phyloP scores from a whole-genome alignment of 2,329 filamentous ascomycete species.

The Hymenoscyphus infarciens region DNA sequence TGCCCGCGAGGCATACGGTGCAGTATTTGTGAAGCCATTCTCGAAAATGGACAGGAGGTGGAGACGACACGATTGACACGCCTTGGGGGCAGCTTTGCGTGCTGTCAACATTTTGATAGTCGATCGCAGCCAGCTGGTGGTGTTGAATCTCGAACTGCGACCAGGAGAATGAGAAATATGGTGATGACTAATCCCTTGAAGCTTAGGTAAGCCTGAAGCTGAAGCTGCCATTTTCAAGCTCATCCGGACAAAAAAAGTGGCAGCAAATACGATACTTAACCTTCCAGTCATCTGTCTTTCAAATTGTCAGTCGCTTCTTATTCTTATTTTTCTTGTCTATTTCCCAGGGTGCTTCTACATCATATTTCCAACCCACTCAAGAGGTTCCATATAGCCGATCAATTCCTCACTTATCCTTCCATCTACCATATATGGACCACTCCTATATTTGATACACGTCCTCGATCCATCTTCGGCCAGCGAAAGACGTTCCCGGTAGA shows the following conservation, averaged over 20 bases:
- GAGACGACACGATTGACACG: slow-evolving; percentile 36
- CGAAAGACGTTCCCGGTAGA: slow-evolving; percentile 12
- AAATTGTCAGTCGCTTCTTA: too few relatives aligned
- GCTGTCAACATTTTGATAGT: slow-evolving; percentile 29
- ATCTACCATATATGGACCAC: background rate
- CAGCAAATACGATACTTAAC: too few relatives aligned
- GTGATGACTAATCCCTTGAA: too few relatives aligned
- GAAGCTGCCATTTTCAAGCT: too few relatives aligned
- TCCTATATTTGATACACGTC: slow-evolving; percentile 6
- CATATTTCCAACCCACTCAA: slow-evolving; percentile 6
- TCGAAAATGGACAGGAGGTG: slow-evolving; percentile 36
- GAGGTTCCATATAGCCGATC: background rate
- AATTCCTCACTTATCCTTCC: background rate
- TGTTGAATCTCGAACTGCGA: background rate
- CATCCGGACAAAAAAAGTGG: too few relatives aligned
- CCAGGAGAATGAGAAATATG: background rate
- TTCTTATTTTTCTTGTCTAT: too few relatives aligned
- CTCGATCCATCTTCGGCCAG: background rate
- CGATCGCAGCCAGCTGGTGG: background rate
- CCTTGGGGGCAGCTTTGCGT: slow-evolving; percentile 27
- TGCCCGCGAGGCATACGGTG: slow-evolving; percentile 15
- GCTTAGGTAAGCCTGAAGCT: too few relatives aligned
- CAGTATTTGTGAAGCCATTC: slow-evolving; percentile 32
- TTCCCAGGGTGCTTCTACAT: too few relatives aligned
- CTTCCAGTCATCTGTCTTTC: too few relatives aligned